Conservation (phyloP, 202 grass and related monocot genomes). For the Bolboschoenoplectus hybrid region DNA sequence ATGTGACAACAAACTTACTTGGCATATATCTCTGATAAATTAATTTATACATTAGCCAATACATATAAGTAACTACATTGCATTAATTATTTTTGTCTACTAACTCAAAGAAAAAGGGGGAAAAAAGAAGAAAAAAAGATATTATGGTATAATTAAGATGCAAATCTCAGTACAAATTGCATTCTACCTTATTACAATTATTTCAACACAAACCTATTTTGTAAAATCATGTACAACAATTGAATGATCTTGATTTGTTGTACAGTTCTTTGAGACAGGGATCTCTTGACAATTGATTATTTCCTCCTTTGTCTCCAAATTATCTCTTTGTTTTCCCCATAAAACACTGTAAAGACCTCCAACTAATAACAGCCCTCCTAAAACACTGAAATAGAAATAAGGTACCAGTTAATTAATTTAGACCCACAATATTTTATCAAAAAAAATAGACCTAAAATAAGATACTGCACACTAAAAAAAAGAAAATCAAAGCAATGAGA, state of each 20-base stretch:
- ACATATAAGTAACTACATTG: not conserved
- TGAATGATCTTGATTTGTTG: not conserved
- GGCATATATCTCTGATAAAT: too few relatives aligned
- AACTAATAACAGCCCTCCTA: conserved; percentile 14
- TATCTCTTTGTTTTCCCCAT: conserved; percentile 2
- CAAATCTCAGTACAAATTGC: not conserved
- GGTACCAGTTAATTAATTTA: not conserved
- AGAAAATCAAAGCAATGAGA: not conserved
- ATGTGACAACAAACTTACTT: too few relatives aligned
- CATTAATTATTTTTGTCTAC: not conserved
- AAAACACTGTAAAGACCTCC: conserved; percentile 32
- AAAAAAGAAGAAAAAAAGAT: not conserved
- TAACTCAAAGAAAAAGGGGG: not conserved
- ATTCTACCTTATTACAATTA: not conserved
- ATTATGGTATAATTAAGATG: not conserved
- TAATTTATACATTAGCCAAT: not conserved
- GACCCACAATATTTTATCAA: too few relatives aligned
- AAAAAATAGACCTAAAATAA: not conserved
- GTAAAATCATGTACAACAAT: not conserved
- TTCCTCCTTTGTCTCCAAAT: not conserved
- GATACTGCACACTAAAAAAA: not conserved
- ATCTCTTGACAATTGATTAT: not conserved
- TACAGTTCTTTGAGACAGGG: not conserved
- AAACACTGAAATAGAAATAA: conserved; percentile 10
- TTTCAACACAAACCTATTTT: conserved; percentile 1